A percentile compares a stretch with the other conserved stretches of the same genome.
Conservation (phyloP, 2,329 filamentous ascomycete species). For the Plectosphaerella plurivora region DNA sequence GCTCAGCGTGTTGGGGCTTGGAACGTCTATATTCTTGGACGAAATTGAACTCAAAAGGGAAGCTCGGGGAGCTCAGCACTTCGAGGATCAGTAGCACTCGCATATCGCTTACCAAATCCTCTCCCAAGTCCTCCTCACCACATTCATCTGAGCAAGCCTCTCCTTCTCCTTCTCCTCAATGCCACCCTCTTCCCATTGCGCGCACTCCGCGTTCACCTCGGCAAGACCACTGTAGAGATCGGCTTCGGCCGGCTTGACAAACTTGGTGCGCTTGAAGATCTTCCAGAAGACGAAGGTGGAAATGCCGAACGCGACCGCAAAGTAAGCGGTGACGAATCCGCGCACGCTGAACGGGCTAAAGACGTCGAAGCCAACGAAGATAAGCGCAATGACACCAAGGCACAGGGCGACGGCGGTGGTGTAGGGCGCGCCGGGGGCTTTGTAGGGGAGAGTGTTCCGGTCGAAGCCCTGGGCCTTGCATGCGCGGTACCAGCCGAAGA, state of each 20-base stretch:
- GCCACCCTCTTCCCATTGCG: conserved; percentile 37
- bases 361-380: conserved; percentile 53
- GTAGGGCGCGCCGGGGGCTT: conserved; percentile 45
- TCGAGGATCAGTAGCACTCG: neutral
- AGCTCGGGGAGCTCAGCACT: conserved; percentile 6
- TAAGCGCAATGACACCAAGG: conserved; percentile 40
- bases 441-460: conserved; percentile 43
- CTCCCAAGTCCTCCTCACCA: conserved; percentile 30
- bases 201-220: conserved; percentile 57
- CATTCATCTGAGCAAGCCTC: conserved; percentile 28
- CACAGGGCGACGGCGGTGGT: conserved; percentile 43
- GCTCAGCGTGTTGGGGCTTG: conserved; percentile 3
- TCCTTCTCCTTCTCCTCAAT: conserved; percentile 39
- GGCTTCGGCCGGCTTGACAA: conserved; percentile 49
- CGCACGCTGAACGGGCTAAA: conserved; percentile 46
- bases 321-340: conserved; percentile 51
- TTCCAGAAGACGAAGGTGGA: conserved; percentile 65
- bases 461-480: conserved; percentile 47
- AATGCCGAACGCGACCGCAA: conserved; percentile 47
- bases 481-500: conserved; percentile 45
- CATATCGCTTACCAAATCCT: conserved; percentile 26
- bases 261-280: conserved; percentile 45
- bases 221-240: conserved; percentile 60
- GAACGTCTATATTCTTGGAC: conserved; percentile 3
- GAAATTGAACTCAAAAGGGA: conserved; percentile 5